Percentiles rank a stretch among this genome's conserved stretches.
Conservation (phyloP, 208 protist genomes). For the Acanthamoeba healyi region DNA sequence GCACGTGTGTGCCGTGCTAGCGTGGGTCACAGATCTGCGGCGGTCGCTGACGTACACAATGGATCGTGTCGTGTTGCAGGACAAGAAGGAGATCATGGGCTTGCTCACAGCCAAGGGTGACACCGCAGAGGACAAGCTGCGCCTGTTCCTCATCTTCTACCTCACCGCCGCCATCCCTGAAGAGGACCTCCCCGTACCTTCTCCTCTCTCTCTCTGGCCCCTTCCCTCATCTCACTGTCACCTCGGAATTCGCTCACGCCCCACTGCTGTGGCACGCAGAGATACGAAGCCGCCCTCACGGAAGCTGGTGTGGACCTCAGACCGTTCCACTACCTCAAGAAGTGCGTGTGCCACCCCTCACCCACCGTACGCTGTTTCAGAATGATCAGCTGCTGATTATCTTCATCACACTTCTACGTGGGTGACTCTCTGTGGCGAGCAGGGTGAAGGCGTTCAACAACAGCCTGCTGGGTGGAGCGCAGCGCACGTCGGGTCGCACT, state of each 20-base stretch:
- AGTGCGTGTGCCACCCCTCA: background rate
- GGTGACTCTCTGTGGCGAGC: background rate
- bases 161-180: conserved; percentile 73
- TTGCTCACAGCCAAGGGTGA: conserved; percentile 79
- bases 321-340: conserved; percentile 65
- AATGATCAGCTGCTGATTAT: no score
- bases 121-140: conserved; percentile 87
- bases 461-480: conserved; percentile 29
- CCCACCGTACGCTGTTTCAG: no score
- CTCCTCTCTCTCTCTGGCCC: background rate
- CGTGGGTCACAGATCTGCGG: no score
- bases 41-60: background rate
- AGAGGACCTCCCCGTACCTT: conserved; percentile 36
- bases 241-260: background rate
- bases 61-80: background rate
- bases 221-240: no score
- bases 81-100: conserved; percentile 84
- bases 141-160: conserved; percentile 89
- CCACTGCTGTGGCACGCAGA: background rate
- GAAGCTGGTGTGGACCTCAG: conserved; percentile 23
- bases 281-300: conserved; percentile 51
- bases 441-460: conserved; percentile 75
- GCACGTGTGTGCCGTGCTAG: no score
- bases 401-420: no score
- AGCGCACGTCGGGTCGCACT: conserved; percentile 12